Evolutionary conservation across 163 green algal species (phyloP).

Genomic region (Scenedesmus sp.): DNA sequence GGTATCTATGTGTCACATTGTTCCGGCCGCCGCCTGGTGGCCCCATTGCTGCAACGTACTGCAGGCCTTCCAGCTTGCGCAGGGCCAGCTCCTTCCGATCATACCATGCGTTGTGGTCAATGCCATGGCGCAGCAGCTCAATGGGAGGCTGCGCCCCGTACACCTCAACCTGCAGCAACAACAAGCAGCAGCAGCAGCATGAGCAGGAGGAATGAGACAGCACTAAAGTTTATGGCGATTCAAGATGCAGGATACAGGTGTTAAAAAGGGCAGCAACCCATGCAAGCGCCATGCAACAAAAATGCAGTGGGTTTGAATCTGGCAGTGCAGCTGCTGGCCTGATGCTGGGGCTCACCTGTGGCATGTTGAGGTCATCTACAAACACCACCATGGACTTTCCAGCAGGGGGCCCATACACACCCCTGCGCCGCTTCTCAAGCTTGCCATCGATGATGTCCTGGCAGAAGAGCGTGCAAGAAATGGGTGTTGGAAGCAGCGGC

Average conservation of each 20-base stretch:
- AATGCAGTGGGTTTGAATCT: background rate
- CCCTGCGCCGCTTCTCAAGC: slow-evolving; percentile 80
- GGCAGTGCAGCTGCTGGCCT: background rate
- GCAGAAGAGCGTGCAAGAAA: background rate
- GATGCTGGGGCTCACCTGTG: slow-evolving; percentile 61
- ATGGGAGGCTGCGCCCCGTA: slow-evolving; percentile 79
- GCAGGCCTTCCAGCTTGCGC: slow-evolving; percentile 68
- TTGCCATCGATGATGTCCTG: slow-evolving; percentile 87
- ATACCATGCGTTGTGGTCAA: slow-evolving; percentile 74
- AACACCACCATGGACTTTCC: slow-evolving; percentile 68
- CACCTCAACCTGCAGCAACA: slow-evolving; percentile 65
- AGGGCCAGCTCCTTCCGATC: slow-evolving; percentile 60
- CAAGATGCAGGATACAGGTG: background rate
- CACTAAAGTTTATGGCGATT: background rate
- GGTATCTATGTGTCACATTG: slow-evolving; percentile 81
- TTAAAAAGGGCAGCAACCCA: background rate
- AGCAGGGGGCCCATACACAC: slow-evolving; percentile 76
- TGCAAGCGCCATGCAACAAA: background rate
- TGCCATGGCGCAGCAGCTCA: slow-evolving; percentile 79
- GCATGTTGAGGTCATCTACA: slow-evolving; percentile 79
- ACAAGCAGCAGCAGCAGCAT: background rate
- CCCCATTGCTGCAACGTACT: slow-evolving; percentile 82
- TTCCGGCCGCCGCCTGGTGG: slow-evolving; percentile 79
- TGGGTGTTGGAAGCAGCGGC: background rate
- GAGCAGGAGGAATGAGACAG: background rate